phyloP scores from a whole-genome alignment of 345 rosid species.

The Pistacia integerrima region DNA sequence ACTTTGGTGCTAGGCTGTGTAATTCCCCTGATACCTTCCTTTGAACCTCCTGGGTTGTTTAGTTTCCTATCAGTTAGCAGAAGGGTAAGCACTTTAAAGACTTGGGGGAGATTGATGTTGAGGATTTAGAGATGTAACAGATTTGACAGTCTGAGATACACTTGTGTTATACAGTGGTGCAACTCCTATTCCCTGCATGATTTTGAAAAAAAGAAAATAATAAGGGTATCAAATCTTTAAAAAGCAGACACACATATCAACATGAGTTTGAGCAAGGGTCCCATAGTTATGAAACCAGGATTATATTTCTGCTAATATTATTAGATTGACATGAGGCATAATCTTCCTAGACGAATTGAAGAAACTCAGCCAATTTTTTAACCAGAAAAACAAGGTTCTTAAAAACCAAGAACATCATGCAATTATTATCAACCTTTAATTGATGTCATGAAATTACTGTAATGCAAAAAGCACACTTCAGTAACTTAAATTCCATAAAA shows the following conservation, averaged over 20 bases:
- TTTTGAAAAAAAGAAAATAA: too few relatives aligned
- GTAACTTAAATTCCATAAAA: background rate
- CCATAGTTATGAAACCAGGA: background rate
- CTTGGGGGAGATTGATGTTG: slow-evolving; percentile 13
- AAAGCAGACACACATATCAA: too few relatives aligned
- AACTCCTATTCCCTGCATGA: too few relatives aligned
- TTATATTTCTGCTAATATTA: background rate
- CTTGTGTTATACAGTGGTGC: background rate
- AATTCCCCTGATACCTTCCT: too few relatives aligned
- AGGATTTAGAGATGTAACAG: slow-evolving; percentile 24
- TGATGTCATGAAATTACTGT: background rate
- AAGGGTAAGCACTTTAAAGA: too few relatives aligned
- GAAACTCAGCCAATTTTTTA: background rate
- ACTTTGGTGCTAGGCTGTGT: too few relatives aligned
- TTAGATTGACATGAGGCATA: background rate
- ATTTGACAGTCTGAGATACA: slow-evolving; percentile 7
- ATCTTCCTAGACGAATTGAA: background rate
- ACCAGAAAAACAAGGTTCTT: background rate
- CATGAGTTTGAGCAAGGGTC: too few relatives aligned
- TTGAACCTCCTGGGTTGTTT: too few relatives aligned
- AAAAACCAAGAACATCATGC: background rate
- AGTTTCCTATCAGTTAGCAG: too few relatives aligned
- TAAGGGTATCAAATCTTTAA: too few relatives aligned
- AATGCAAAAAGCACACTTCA: background rate
- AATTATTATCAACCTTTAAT: background rate